Base-by-base conservation (phyloP, 495 filamentous ascomycete species). In the Annulohypoxylon nitens region DNA sequence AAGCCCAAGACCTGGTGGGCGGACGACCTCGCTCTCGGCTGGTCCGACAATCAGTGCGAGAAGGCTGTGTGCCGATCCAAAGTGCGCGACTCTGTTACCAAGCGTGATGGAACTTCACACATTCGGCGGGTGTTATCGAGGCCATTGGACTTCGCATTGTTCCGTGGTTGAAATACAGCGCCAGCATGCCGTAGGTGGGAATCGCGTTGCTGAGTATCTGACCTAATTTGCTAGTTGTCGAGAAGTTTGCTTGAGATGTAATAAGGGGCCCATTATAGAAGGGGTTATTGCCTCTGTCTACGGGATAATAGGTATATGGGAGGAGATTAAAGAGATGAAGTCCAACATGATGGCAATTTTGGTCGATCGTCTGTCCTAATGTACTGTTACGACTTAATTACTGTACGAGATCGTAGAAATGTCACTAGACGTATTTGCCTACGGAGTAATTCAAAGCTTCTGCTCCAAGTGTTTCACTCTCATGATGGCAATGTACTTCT, bases 1-100 rank as follows among this genome's bases (percentile, higher is more conserved):
- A 48, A 78, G 20, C 37, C 76, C 14, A 75, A 67, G 30, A 67
- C 58, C 9, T 85, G 82, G 83, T 85, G 83, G 83, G 78, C 71
- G 14, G 83, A 85, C 54, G 81, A 86, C 65, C 65, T 85, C 54
- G 70, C 80, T 25, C 65, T 85, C 53, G 77, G 81, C 23, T 85
- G 84, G 83, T 77, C 80, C 7, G 76, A 85, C 67, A 78, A 81
- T 61, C 74, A 62, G 37, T 86, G 83, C 69, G 69, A 77, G 9
- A 73, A 76, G 20, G 82, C 80, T 8, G 61, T 74, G 12, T 84
- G 83, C 62, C 80, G 82, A 20, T 74, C 78, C n/a, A 67, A 65
- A 45, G 75, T 82, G 18, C 77, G 79, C 45, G 75, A 83, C 66
- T 75, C 66, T 12, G 70, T 76, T 68, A 68, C 61, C 26, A 74